Evolutionary conservation across 768 basidiomycete species (phyloP).

Genomic region (Rhizopogon salebrosus): DNA sequence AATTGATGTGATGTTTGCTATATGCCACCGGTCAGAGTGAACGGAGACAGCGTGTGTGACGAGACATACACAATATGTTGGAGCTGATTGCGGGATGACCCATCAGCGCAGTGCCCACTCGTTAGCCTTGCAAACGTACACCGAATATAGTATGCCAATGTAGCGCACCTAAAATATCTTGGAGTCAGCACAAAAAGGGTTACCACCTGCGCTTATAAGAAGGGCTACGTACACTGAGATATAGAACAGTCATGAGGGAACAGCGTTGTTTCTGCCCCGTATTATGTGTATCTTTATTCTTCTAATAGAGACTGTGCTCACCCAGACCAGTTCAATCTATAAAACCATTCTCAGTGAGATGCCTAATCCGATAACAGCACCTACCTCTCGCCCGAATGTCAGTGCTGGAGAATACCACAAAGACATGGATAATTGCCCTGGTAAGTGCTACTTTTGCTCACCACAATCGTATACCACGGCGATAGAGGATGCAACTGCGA

Average conservation of each 20-base stretch:
- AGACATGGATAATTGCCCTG: no score
- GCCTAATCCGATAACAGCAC: not conserved
- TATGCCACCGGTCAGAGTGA: not conserved
- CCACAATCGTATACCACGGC: no score
- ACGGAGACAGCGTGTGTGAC: not conserved
- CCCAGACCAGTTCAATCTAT: not conserved
- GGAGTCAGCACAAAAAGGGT: not conserved
- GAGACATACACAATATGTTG: not conserved
- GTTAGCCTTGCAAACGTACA: not conserved
- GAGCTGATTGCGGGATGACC: not conserved
- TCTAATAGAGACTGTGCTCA: not conserved
- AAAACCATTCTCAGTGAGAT: not conserved
- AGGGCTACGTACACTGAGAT: not conserved
- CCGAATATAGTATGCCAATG: not conserved
- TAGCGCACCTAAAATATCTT: not conserved
- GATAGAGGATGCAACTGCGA: no score
- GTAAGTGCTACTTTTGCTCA: no score
- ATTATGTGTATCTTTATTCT: not conserved
- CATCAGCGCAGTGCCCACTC: not conserved
- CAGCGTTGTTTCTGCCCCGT: not conserved
- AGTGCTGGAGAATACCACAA: no score
- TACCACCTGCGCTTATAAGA: not conserved
- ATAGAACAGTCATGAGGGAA: not conserved
- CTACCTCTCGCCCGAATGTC: not conserved
- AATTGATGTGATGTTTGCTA: not conserved